Evolutionary conservation across 2,329 filamentous ascomycete species (phyloP).

Genomic region (Aureobasidium leucospermi): DNA sequence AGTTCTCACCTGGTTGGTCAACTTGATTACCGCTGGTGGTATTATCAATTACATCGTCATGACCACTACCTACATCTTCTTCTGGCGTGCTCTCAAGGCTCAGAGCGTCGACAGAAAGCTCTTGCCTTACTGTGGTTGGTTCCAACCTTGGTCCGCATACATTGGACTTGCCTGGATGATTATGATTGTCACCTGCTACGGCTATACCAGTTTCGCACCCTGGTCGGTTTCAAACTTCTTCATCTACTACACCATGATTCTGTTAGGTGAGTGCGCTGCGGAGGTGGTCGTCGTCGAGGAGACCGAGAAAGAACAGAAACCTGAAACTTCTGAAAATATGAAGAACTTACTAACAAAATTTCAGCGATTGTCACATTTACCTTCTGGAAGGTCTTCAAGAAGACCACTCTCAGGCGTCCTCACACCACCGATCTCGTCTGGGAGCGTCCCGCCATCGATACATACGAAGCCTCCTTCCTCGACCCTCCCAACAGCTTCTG

Average conservation of each 20-base stretch:
- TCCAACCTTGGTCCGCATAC: conserved; percentile 52
- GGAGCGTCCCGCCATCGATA: conserved; percentile 54
- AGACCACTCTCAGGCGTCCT: conserved; percentile 48
- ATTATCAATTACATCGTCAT: conserved; percentile 59
- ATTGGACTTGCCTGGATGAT: conserved; percentile 26
- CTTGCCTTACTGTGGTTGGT: conserved; percentile 50
- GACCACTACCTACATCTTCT: conserved; percentile 51
- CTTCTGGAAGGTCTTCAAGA: conserved; percentile 58
- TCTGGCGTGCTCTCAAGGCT: conserved; percentile 47
- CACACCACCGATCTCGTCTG: conserved; percentile 53
- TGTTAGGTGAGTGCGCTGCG: conserved; percentile 40
- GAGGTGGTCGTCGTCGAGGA: too few relatives aligned
- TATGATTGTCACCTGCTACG: conserved; percentile 42
- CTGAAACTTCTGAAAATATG: conserved; percentile 24
- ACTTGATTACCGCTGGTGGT: conserved; percentile 48
- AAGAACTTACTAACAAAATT: neutral
- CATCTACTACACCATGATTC: conserved; percentile 51
- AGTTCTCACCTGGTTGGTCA: conserved; percentile 34
- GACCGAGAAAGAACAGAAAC: too few relatives aligned
- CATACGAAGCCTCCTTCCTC: conserved; percentile 46
- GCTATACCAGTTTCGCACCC: conserved; percentile 46
- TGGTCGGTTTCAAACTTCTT: conserved; percentile 40
- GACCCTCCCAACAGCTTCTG: conserved; percentile 48
- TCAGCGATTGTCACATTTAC: conserved; percentile 45
- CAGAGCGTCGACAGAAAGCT: conserved; percentile 46